Evolutionary conservation across 345 rosid genomes (phyloP).

Genomic region (Crucihimalaya himalaica): DNA sequence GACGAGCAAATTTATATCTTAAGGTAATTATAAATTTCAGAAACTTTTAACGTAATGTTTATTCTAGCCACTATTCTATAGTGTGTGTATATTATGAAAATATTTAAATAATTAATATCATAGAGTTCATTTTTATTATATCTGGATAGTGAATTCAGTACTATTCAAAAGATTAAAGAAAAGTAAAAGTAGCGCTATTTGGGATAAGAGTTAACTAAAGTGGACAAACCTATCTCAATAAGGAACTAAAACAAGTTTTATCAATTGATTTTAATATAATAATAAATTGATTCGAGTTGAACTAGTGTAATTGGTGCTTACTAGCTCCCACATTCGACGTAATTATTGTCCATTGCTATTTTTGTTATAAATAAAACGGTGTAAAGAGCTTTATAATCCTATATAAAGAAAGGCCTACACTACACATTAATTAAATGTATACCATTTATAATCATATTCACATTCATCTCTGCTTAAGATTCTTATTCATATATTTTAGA

Average conservation of each 20-base stretch:
- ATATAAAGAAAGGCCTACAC: conserved; percentile 22
- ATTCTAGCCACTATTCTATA: not conserved
- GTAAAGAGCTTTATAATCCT: conserved; percentile 30
- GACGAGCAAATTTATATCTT: not conserved
- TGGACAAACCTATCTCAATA: conserved; percentile 29
- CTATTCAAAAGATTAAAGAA: not conserved
- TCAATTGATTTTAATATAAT: not conserved
- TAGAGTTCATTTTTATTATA: not conserved
- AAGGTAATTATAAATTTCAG: not conserved
- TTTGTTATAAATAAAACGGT: conserved; percentile 20
- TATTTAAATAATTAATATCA: not conserved
- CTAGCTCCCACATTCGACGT: too few relatives aligned
- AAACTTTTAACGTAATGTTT: not conserved
- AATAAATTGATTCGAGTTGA: conserved; percentile 11
- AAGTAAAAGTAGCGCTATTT: conserved; percentile 6
- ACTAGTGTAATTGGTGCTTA: conserved; percentile 35
- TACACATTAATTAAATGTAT: not conserved
- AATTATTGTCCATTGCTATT: conserved; percentile 18
- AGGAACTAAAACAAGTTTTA: conserved; percentile 1
- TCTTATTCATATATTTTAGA: not conserved
- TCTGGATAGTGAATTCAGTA: not conserved
- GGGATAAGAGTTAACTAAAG: conserved; percentile 28
- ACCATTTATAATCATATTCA: conserved; percentile 3
- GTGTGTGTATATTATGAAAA: not conserved
- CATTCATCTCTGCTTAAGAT: not conserved